These are phyloP conservation scores for Arthromyces matolae DNA, from an alignment of 768 basidiomycete species.

Conservation along the genomic window DNA sequence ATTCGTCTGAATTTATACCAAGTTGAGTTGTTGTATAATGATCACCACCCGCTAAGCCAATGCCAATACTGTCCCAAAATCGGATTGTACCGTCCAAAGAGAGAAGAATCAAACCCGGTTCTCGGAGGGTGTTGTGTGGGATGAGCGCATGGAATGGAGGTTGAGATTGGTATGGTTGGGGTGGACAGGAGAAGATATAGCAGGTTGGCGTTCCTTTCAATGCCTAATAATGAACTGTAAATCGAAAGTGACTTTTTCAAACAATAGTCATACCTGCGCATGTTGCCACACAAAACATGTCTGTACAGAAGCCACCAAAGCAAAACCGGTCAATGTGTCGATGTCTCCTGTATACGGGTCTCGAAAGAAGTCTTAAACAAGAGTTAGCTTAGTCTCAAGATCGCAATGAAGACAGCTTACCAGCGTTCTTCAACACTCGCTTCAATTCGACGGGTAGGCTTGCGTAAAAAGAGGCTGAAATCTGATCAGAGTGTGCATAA, in stretches of 20 bases:
- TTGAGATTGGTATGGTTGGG: slow-evolving; percentile 32
- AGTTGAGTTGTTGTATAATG: slow-evolving; percentile 52
- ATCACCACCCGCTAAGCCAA: slow-evolving; percentile 77
- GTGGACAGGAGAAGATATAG: slow-evolving; percentile 77
- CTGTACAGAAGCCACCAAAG: slow-evolving; percentile 64
- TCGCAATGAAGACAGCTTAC: too few species aligned
- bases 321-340: slow-evolving; percentile 69
- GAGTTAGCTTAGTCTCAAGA: too few species aligned
- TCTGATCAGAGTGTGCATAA: slow-evolving; percentile 73
- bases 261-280: slow-evolving; percentile 47
- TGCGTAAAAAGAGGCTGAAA: slow-evolving; percentile 64
- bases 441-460: slow-evolving; percentile 70
- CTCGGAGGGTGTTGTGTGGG: slow-evolving; percentile 61
- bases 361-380: slow-evolving; percentile 63
- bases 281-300: slow-evolving; percentile 87
- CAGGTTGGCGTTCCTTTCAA: slow-evolving; percentile 74
- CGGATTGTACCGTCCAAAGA: slow-evolving; percentile 68
- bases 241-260: not conserved
- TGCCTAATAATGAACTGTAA: slow-evolving; percentile 32
- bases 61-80: slow-evolving; percentile 87
- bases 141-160: slow-evolving; percentile 62
- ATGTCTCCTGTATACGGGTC: slow-evolving; percentile 69
- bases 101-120: slow-evolving; percentile 84
- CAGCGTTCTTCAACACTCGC: slow-evolving; percentile 64
- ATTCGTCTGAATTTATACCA: slow-evolving; percentile 50